Evolutionary conservation across 352 stramenopile genomes (phyloP), one percentile per base, ranked within the genome.

Genomic region (Bremia lactucae): DNA sequence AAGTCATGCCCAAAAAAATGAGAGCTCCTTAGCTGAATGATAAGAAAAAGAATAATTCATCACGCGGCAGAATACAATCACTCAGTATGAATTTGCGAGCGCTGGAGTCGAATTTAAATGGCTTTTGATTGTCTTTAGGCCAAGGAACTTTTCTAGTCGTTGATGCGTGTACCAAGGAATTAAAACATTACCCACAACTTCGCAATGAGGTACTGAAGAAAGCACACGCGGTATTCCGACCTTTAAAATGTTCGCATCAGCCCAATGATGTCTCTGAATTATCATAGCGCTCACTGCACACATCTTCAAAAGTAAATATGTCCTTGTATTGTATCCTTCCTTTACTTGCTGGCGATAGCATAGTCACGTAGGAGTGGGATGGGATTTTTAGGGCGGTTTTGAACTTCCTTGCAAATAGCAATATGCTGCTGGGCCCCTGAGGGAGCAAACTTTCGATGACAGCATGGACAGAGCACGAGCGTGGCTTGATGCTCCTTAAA

Each of bases 101-200:
- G 87, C 92, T 5, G 69, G 62, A 6, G 90, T 96, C 36, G 92
- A 86, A 18, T 97, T 94, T 59, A 97, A 97, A 54, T 97, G 1
- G 89, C 87, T 4, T 97, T 97, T 61, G 97, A 97, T 52, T 97
- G 97, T 62, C 69, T 97, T 35, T 97, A 97, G 61, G 84, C 88
- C 22, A 90, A 90, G 49, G 85, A 87, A 34, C 91, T 77, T 37
- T 97, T 6, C 55, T 83, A 13, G 74, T 88, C 10, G 93, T 97
- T 26, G 87, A 97, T 49, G 79, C 97, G 6, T 96, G 86, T 53
- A 67, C 96, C 56, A 95, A 95, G 36, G 87, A 97, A 24, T 69
- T 97, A 20, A 69, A 88, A 44, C 71, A 84, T 49, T 97, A 96
- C 59, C 91, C 92, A 9, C 93, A 95, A 64, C 97, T 97, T 46